These are phyloP conservation scores for Micromonas pusilla DNA, from an alignment of 139 green algal genomes.

Conservation along the genomic window DNA sequence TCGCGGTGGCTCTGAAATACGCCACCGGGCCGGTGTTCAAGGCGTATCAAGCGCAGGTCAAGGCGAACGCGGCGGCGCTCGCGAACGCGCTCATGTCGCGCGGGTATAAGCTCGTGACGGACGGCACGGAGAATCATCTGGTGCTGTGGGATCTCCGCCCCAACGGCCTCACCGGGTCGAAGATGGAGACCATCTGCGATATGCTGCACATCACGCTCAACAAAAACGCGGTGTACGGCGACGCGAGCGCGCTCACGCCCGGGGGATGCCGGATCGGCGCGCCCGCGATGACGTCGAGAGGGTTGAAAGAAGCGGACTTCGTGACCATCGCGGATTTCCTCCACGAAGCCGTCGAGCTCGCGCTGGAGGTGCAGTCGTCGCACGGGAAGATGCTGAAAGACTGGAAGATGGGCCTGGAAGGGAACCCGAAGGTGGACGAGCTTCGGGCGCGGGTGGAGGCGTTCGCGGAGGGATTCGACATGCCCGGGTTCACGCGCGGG, in stretches of 20 bases:
- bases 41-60: constrained; percentile 56
- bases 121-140: constrained; percentile 80
- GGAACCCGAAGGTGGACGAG: constrained; percentile 31
- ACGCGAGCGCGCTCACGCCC: constrained; percentile 67
- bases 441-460: constrained; percentile 43
- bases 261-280: constrained; percentile 73
- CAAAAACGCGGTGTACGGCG: constrained; percentile 83
- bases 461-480: constrained; percentile 41
- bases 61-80: constrained; percentile 60
- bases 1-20: constrained; percentile 73
- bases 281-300: constrained; percentile 76
- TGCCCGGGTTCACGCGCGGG: constrained; percentile 40
- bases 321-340: constrained; percentile 63
- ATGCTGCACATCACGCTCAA: constrained; percentile 82
- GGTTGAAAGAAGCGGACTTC: constrained; percentile 61
- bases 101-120: constrained; percentile 75
- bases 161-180: constrained; percentile 64
- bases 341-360: constrained; percentile 52
- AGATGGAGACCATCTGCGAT: constrained; percentile 79
- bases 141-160: constrained; percentile 79
- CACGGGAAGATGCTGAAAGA: constrained; percentile 80
- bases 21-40: constrained; percentile 48
- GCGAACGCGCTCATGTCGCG: constrained; percentile 48
- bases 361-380: constrained; percentile 59
- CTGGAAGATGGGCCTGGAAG: constrained; percentile 57